A percentile compares a stretch with the other conserved stretches of the same genome.
Conservation (phyloP, 306 rosid species). For the Cicer bijugum region DNA sequence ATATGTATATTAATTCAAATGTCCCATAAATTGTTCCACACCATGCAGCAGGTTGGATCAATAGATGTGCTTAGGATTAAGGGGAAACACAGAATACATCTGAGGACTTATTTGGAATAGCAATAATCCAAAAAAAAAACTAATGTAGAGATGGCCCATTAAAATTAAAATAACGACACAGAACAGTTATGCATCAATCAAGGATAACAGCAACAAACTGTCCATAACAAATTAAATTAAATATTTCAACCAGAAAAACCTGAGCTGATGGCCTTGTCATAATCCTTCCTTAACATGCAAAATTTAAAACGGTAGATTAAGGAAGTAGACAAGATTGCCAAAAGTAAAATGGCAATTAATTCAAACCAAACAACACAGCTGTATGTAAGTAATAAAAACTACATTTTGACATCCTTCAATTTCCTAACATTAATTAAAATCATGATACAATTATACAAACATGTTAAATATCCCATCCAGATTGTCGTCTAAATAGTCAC, state of each 20-base stretch:
- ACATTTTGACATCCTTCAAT: slow-evolving; percentile 11
- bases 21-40: slow-evolving; percentile 7
- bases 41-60: not conserved
- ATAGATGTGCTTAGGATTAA: not conserved
- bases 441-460: not conserved
- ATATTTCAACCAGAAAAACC: slow-evolving; percentile 19
- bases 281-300: not conserved
- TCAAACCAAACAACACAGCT: not conserved
- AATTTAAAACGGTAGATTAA: not conserved
- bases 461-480: slow-evolving; percentile 1
- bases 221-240: slow-evolving; percentile 11
- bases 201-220: not conserved
- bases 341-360: slow-evolving; percentile 5
- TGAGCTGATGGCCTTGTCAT: not conserved
- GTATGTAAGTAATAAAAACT: slow-evolving; percentile 2
- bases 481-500: slow-evolving; percentile 2
- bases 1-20: not conserved
- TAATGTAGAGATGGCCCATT: not conserved
- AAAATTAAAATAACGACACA: not conserved
- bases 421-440: not conserved
- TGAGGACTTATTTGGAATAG: not conserved
- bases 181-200: not conserved
- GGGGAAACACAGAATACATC: slow-evolving; percentile 15
- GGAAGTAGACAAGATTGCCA: not conserved
- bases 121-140: slow-evolving; percentile 8